phyloP scores from a whole-genome alignment of 2,329 filamentous ascomycete genomes.

The Mycosphaerella arachidis region DNA sequence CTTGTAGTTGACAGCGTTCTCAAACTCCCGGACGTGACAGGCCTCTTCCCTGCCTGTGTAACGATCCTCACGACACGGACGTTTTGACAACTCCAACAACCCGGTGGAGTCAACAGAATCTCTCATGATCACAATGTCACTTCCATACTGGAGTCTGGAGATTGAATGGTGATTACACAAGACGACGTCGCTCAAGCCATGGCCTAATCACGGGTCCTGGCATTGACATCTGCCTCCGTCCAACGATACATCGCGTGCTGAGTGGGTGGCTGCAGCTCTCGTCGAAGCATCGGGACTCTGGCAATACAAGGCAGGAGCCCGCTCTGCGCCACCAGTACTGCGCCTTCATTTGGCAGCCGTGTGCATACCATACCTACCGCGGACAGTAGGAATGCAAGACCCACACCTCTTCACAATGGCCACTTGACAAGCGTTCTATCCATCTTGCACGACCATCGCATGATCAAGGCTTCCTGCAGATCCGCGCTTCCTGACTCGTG shows the following conservation, averaged over 20 bases:
- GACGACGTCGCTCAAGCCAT: constrained; percentile 5
- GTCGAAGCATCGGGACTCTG: constrained; percentile 10
- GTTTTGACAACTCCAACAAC: constrained; percentile 15
- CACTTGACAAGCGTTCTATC: constrained; percentile 8
- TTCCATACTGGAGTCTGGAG: neutral
- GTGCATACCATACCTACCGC: constrained; percentile 18
- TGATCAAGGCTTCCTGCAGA: constrained; percentile 9
- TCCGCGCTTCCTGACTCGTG: constrained; percentile 9
- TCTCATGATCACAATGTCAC: constrained; percentile 12
- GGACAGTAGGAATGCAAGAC: constrained; percentile 12
- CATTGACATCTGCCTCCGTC: constrained; percentile 20
- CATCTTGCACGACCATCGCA: constrained; percentile 15
- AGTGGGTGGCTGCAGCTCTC: constrained; percentile 17
- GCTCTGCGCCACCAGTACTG: constrained; percentile 14
- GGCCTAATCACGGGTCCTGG: constrained; percentile 9
- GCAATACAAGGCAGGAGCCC: constrained; percentile 12
- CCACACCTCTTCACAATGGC: constrained; percentile 9
- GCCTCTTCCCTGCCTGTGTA: constrained; percentile 18
- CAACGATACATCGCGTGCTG: constrained; percentile 17
- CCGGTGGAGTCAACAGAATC: constrained; percentile 14
- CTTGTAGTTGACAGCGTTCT: constrained; percentile 15
- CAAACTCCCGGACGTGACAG: constrained; percentile 4
- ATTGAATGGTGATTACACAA: constrained; percentile 10
- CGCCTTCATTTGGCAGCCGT: constrained; percentile 7
- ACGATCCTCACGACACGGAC: constrained; percentile 11